These are phyloP conservation scores for Prunus mume DNA, from an alignment of 306 rosid species.

Conservation along the genomic window DNA sequence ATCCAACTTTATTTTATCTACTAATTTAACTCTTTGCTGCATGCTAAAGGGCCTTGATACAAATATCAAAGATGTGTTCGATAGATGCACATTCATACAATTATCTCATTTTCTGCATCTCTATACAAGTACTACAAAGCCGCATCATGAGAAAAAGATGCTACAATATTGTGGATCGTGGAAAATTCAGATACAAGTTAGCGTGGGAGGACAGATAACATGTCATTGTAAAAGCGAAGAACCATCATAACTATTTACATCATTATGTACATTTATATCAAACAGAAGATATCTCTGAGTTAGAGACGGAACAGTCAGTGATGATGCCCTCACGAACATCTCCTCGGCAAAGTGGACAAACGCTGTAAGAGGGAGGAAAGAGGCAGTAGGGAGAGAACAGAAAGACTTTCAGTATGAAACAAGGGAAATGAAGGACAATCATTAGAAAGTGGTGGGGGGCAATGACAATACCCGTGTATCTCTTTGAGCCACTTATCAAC, in stretches of 20 bases:
- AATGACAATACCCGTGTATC: slow-evolving; percentile 74
- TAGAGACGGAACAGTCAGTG: slow-evolving; percentile 41
- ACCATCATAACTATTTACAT: slow-evolving; percentile 44
- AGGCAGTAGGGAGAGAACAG: background rate
- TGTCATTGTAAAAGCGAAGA: slow-evolving; percentile 7
- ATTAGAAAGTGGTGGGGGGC: slow-evolving; percentile 7
- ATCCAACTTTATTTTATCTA: no score
- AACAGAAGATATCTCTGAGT: slow-evolving; percentile 50
- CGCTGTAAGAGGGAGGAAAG: slow-evolving; percentile 43
- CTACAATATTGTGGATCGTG: background rate
- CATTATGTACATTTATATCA: slow-evolving; percentile 44
- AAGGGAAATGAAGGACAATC: background rate
- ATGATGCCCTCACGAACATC: slow-evolving; percentile 70
- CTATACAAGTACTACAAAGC: slow-evolving; percentile 10
- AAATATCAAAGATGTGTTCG: background rate
- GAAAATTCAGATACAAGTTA: slow-evolving; percentile 10
- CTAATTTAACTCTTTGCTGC: background rate
- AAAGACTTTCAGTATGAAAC: background rate
- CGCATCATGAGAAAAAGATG: slow-evolving; percentile 12
- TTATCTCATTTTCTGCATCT: slow-evolving; percentile 1
- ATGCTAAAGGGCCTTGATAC: background rate
- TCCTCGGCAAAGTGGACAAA: slow-evolving; percentile 95
- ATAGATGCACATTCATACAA: background rate
- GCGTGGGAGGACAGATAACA: background rate
- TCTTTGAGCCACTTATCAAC: slow-evolving; percentile 98